Base-by-base conservation (phyloP, 1,139 yeast genomes). In the Kluyveromyces marxianus region DNA sequence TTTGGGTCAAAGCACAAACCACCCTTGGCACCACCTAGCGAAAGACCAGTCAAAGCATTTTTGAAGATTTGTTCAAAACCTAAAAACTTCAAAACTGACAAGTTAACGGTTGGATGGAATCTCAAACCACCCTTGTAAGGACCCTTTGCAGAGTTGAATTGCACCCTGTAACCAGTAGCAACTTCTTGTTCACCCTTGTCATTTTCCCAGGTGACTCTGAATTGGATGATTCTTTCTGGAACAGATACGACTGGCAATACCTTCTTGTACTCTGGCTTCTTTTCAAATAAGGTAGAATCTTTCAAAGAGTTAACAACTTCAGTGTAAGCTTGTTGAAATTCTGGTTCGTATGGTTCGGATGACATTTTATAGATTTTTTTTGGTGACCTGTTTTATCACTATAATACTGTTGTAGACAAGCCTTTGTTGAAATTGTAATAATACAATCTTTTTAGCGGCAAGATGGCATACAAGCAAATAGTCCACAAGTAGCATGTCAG, bases 1-100 rank as follows among this genome's bases (percentile, higher is more conserved):
- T 90, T 90, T 63, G 97, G 96, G 74, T 90, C 88, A 72, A 92
- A 92, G 74, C 92, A 97, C 54, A 96, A 77, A 70, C 98, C 98
- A 80, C 98, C 98, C 72, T 92, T 92, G 74, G 96, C 98, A 76
- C 98, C 98, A 69, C 98, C 98, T 86, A 92, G 89, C 79, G 83
- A 80, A 63, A 90, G 79, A 62, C 97, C 97, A 60, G 98, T 92
- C 65, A 92, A 77, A 47, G 98, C 97, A 68, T 92, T 92, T 79
- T 92, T 92, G 80, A 92, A 92, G 70, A 89, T 89, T 75, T 92
- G 98, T 76, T 92, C 98, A 69, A 87, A 92, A 65, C 97, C 98
- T 65, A 92, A 79, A 72, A 92, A 92, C 75, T 92, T 92, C 68
- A 92, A 79, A 68, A 92, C 86, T 48, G 97, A 88, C 64, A 92